Conservation (phyloP, 2,329 filamentous ascomycete genomes). For the Alternaria sp. region DNA sequence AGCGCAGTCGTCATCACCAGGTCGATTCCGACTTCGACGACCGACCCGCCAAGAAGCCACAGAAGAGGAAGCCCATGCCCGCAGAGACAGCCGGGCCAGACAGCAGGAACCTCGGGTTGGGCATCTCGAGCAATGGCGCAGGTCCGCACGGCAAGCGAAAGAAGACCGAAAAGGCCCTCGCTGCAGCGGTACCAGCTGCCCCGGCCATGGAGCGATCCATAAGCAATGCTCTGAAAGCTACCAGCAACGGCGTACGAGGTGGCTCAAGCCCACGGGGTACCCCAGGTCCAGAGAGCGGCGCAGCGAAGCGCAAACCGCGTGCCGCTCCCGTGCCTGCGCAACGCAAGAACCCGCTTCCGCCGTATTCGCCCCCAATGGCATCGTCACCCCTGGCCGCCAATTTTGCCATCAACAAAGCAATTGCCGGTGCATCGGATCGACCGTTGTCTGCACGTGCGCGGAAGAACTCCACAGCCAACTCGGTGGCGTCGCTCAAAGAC, state of each 20-base stretch:
- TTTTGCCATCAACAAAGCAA: constrained; percentile 65
- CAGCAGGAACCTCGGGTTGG: constrained; percentile 63
- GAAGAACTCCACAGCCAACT: constrained; percentile 67
- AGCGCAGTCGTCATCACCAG: constrained; percentile 70
- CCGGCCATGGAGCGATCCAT: constrained; percentile 70
- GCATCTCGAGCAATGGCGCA: constrained; percentile 64
- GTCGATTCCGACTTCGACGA: constrained; percentile 84
- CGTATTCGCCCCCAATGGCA: constrained; percentile 72
- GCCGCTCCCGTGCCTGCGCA: constrained; percentile 70
- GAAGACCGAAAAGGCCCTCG: constrained; percentile 72
- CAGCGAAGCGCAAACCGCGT: constrained; percentile 73
- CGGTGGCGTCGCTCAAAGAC: constrained; percentile 54
- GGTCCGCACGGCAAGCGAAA: constrained; percentile 72
- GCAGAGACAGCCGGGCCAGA: constrained; percentile 54
- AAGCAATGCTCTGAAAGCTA: constrained; percentile 63
- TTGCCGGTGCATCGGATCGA: constrained; percentile 55
- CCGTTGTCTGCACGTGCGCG: constrained; percentile 74
- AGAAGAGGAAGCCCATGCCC: constrained; percentile 64
- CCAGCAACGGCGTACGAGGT: constrained; percentile 43
- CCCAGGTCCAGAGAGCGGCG: constrained; percentile 60
- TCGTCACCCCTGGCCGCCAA: constrained; percentile 76
- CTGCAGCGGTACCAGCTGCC: constrained; percentile 43
- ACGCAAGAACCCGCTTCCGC: constrained; percentile 70
- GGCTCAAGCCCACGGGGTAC: constrained; percentile 71
- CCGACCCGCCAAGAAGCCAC: constrained; percentile 65